phyloP scores from a whole-genome alignment of 2,329 filamentous ascomycete genomes.

The Penicillium sp. region DNA sequence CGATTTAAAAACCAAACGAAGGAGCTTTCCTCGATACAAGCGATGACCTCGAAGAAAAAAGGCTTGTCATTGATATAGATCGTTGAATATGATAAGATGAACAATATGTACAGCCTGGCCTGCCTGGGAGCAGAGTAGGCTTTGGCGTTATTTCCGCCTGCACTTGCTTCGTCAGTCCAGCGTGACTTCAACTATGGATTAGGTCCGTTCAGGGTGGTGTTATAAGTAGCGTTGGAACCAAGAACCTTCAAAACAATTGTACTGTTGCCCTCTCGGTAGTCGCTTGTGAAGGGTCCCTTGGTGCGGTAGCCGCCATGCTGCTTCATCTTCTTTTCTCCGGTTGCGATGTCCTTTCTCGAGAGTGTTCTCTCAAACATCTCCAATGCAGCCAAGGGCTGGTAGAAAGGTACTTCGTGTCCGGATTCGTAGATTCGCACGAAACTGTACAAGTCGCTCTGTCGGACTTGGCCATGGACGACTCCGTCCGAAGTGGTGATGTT shows the following conservation, averaged over 20 bases:
- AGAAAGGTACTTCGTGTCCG: slow-evolving; percentile 54
- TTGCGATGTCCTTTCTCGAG: slow-evolving; percentile 50
- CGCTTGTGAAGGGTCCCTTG: slow-evolving; percentile 11
- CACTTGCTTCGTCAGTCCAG: background rate
- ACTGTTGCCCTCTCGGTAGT: slow-evolving; percentile 22
- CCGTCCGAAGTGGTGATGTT: slow-evolving; percentile 18
- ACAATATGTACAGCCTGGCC: no score
- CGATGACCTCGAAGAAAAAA: no score
- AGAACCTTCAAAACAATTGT: slow-evolving; percentile 47
- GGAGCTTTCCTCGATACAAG: no score
- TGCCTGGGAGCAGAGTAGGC: no score
- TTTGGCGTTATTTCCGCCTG: background rate
- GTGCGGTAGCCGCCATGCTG: slow-evolving; percentile 10
- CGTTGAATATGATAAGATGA: no score
- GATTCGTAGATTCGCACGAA: slow-evolving; percentile 40
- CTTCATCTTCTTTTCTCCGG: slow-evolving; percentile 34
- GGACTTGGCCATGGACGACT: slow-evolving; percentile 16
- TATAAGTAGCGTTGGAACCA: slow-evolving; percentile 48
- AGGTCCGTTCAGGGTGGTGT: slow-evolving; percentile 44
- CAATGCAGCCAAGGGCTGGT: slow-evolving; percentile 52
- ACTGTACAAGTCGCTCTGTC: slow-evolving; percentile 16
- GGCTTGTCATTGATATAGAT: no score
- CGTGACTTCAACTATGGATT: slow-evolving; percentile 27
- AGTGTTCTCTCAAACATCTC: slow-evolving; percentile 52
- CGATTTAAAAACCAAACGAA: no score